Base-by-base conservation (phyloP, 345 rosid species). In the Brassica napus region DNA sequence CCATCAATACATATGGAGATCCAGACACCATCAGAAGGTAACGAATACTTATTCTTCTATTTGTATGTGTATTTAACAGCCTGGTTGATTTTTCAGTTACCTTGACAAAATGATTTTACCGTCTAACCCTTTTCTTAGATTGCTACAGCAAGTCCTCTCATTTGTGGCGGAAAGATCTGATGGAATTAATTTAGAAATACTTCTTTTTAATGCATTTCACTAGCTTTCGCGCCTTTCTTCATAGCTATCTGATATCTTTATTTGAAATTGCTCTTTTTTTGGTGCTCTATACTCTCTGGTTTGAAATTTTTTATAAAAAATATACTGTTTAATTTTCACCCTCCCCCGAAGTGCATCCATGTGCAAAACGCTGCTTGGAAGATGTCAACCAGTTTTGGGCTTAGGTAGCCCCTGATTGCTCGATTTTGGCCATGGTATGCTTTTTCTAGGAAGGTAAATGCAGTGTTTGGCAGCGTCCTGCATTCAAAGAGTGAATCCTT, bases 11-110 rank as follows among this genome's bases (percentile, higher is more conserved):
- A 9, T 93, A 95, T 80, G 98, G 92, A 81, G 99, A 95, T 86
- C 93, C 96, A 3, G 98, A 95, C 1, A 90, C 93, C 1, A 88
- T 95, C 58, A 82, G 96, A 90, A 90, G 99, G 99, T 95, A 91
- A 79, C 79, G 39, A 34, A 21, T 83, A 30, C 81, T 76, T 39
- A 23, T 60, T n/a, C 21, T 15, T 77, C 74, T 21, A 8, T 75
- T 6, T 75, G 15, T 62, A 28, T 77, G 78, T 65, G 79, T 83
- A 68, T 79, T 79, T 73, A 77, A 54, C 14, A 58, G 65, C 31
- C 69, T 83, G 71, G 47, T 79, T 79, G 69, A 69, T 3, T 83
- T 75, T 74, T 28, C 71, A 72, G 79, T 75, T 77, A 60, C 70
- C 26, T 83, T 79, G 82, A 78, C 72, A 71, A 80, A 79, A 78